Percentiles rank a stretch among this genome's conserved stretches.
Evolutionary conservation across 208 protist genomes (phyloP).

Genomic region (Leishmania lainsoni): DNA sequence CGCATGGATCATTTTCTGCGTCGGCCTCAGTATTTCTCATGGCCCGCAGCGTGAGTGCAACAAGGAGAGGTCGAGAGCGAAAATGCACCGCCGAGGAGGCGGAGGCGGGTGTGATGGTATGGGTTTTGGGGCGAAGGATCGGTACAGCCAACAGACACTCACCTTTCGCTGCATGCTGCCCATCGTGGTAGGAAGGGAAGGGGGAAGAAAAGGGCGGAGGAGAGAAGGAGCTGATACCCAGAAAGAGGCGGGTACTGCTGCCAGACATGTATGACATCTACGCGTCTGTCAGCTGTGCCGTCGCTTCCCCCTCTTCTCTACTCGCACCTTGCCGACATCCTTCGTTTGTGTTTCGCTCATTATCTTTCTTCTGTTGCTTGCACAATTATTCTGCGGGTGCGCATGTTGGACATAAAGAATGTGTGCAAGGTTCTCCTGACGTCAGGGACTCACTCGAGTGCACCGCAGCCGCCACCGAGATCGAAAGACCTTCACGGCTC

Average conservation of each 20-base stretch:
- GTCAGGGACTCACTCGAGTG: neutral
- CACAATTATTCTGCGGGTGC: constrained; percentile 1
- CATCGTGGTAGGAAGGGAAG: neutral
- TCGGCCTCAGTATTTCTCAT: neutral
- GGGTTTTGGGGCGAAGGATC: neutral
- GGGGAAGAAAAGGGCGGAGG: neutral
- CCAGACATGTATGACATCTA: no score
- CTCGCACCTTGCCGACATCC: neutral
- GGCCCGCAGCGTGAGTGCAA: neutral
- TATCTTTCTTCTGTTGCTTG: neutral
- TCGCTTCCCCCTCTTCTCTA: neutral
- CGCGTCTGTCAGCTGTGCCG: neutral
- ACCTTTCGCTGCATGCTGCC: neutral
- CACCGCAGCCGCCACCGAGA: neutral
- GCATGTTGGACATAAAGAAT: constrained; percentile 1
- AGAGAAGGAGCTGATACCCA: neutral
- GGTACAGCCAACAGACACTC: no score
- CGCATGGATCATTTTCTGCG: neutral
- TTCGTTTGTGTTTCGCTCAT: neutral
- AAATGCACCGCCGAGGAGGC: neutral
- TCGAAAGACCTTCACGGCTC: neutral
- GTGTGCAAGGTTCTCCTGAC: no score
- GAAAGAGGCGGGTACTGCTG: neutral
- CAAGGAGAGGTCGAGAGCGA: neutral
- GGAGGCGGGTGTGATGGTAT: neutral